Base-by-base conservation (phyloP, 2,329 filamentous ascomycete genomes). In the Elsinoe perseae region DNA sequence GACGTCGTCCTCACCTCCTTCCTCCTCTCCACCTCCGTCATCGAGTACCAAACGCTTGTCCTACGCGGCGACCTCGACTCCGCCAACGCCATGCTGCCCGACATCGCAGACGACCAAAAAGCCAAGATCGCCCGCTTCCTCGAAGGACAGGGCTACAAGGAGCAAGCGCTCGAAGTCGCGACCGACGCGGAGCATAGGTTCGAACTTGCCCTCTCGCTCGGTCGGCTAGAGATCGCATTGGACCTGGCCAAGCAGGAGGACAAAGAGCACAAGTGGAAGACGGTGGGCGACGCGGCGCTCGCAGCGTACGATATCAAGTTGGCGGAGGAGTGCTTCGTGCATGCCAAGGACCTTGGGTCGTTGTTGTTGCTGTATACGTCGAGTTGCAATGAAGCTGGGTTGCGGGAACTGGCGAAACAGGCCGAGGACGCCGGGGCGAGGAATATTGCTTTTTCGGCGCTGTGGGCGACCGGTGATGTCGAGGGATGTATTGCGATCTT, bases 51-150 rank as follows among this genome's bases (percentile, higher is more conserved):
- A 73, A 98, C 93, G 0, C 78, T 97, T 42, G 92, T 98, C 12
- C 83, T 98, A 16, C 87, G 93, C 57, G 91, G 87, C 53, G 93
- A 98, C 65, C 86, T 97, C 78, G 93, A 97, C 61, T 83, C 89
- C 12, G 93, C 93, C 0, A 85, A 86, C 8, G 90, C 95, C 68
- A 79, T 96, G 61, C 82, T 98, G 14, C 77, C 83, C 3, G 86
- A 86, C 18, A 91, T 98, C 34, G 90, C 92, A 0, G 76, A 84
- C n/a, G 89, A 95, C 61, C 90, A 98, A 71, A 87, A 95, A 72
- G 96, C 95, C 79, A 97, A 97, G 77, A 95, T 98, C 64, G 93
- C 93, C 2, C 85, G 93, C 20, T 98, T 98, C 79, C 79, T 98
- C 54, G 93, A 97, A 72, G 93, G 93, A 2, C 93, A 98, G 72